Evolutionary conservation across 257 asterid species (phyloP).

Genomic region (Nicotiana paniculata): DNA sequence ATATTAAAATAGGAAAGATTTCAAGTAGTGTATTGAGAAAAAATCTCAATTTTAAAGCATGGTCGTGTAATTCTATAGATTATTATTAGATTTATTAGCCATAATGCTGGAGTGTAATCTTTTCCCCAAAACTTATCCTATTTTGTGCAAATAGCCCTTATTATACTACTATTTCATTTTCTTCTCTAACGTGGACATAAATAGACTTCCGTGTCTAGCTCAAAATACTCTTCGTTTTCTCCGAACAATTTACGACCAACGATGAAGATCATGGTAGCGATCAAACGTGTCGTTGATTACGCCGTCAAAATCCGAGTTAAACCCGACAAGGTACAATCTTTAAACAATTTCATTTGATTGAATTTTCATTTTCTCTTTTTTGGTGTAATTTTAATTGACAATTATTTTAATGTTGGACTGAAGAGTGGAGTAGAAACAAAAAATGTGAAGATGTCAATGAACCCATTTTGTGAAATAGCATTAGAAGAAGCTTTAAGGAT

Average conservation of each 20-base stretch:
- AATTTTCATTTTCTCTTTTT: too few relatives aligned
- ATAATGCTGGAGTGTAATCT: too few relatives aligned
- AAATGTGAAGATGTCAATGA: constrained; percentile 97
- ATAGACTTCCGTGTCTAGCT: not conserved
- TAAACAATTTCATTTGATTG: too few relatives aligned
- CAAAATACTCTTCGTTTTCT: not conserved
- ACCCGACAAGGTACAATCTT: constrained; percentile 59
- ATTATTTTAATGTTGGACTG: constrained; percentile 3
- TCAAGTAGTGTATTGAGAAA: too few relatives aligned
- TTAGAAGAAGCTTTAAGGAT: constrained; percentile 86
- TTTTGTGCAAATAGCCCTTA: too few relatives aligned
- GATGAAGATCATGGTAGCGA: constrained; percentile 85
- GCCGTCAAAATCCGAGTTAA: constrained; percentile 96
- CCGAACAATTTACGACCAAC: not conserved
- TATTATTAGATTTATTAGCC: too few relatives aligned
- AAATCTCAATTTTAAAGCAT: too few relatives aligned
- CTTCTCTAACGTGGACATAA: not conserved
- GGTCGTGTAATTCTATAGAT: too few relatives aligned
- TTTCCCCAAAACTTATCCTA: too few relatives aligned
- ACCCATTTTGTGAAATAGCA: constrained; percentile 95
- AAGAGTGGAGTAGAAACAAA: constrained; percentile 87
- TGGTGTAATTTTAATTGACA: not conserved
- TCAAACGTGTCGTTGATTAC: constrained; percentile 88
- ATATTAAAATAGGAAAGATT: too few relatives aligned
- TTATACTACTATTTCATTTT: too few relatives aligned